Conservation (phyloP, 768 basidiomycete species). For the Suillus alpinus region DNA sequence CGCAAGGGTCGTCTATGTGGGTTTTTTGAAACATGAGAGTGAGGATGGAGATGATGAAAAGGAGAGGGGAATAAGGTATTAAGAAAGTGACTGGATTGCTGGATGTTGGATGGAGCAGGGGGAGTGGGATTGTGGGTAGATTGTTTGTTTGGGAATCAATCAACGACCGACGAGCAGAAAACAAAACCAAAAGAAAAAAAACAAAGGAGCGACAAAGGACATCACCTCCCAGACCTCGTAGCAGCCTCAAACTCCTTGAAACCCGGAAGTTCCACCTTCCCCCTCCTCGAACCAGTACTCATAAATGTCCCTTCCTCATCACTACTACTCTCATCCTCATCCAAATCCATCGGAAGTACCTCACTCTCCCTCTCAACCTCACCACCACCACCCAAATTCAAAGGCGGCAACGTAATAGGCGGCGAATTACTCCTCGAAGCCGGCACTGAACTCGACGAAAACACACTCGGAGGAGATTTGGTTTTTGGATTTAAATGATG, state of each 20-base stretch:
- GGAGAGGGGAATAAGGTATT: background rate
- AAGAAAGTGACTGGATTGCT: background rate
- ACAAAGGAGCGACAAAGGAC: background rate
- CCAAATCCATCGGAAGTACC: background rate
- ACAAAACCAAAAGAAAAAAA: background rate
- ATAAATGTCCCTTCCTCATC: conserved; percentile 22
- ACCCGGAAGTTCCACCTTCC: conserved; percentile 53
- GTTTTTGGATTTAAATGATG: conserved; percentile 9
- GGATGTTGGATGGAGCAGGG: background rate
- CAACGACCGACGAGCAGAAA: background rate
- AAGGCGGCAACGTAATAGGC: conserved; percentile 69
- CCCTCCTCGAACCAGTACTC: background rate
- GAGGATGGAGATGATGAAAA: background rate
- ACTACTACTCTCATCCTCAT: conserved; percentile 16
- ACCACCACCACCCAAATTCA: conserved; percentile 41
- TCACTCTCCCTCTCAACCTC: background rate
- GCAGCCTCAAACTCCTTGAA: conserved; percentile 67
- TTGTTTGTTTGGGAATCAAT: background rate
- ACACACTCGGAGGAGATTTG: conserved; percentile 6
- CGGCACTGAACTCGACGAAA: conserved; percentile 37
- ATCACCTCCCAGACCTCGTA: conserved; percentile 20
- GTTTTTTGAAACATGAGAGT: background rate
- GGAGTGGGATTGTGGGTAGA: background rate
- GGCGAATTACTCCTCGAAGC: conserved; percentile 64
- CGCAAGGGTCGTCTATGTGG: background rate